Conservation (phyloP, 1,139 yeast genomes). For the Debaryomyces sp. region DNA sequence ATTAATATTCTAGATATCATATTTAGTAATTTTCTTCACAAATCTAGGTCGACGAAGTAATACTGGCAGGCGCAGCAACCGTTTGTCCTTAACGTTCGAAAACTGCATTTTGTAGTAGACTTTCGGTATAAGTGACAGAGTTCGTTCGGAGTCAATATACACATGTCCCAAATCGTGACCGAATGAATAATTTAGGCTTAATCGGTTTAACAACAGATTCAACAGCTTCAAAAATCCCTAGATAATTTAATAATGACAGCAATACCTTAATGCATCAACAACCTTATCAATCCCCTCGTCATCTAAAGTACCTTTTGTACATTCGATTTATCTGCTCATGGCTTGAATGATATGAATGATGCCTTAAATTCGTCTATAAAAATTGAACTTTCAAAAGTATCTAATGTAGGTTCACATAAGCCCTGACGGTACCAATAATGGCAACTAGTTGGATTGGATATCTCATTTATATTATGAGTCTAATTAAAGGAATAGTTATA, state of each 20-base stretch:
- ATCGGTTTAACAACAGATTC: constrained; percentile 40
- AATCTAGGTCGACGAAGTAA: no score
- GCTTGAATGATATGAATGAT: constrained; percentile 47
- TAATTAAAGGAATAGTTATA: no score
- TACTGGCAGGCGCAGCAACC: no score
- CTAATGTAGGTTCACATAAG: constrained; percentile 50
- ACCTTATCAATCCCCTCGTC: constrained; percentile 21
- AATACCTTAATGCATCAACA: constrained; percentile 42
- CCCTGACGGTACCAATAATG: constrained; percentile 57
- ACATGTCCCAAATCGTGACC: constrained; percentile 61
- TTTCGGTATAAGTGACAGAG: no score
- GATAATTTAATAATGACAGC: constrained; percentile 55
- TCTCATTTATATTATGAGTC: constrained; percentile 4
- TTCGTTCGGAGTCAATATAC: no score
- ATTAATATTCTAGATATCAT: no score
- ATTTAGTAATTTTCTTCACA: no score
- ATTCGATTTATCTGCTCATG: constrained; percentile 44
- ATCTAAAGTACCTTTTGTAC: constrained; percentile 32
- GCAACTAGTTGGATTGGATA: constrained; percentile 43
- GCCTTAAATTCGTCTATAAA: constrained; percentile 50
- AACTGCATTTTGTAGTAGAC: no score
- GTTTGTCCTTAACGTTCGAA: no score
- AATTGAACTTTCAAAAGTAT: constrained; percentile 45
- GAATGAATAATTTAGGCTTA: constrained; percentile 57
- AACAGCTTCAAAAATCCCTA: constrained; percentile 21